A percentile compares a stretch with the other conserved stretches of the same genome.
Conservation (phyloP, 805 yeast species). For the Ogataea paraovalis region DNA sequence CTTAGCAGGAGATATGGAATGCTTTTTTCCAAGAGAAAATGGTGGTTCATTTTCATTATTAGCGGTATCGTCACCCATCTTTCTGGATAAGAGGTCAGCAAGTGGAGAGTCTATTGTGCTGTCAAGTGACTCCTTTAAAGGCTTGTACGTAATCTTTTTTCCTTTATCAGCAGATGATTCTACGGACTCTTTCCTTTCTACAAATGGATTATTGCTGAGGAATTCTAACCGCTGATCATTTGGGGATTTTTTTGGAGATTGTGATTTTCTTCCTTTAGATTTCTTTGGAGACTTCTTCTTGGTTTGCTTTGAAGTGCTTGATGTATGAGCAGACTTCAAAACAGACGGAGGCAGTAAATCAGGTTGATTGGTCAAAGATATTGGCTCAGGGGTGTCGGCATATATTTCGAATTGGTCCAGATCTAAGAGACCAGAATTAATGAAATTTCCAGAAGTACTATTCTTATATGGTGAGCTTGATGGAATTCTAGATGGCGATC, state of each 20-base stretch:
- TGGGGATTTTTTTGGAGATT: conserved; percentile 4
- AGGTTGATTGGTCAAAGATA: background rate
- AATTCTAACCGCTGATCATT: conserved; percentile 11
- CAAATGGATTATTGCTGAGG: conserved; percentile 9
- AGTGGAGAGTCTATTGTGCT: conserved; percentile 1
- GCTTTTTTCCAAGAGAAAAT: conserved; percentile 7
- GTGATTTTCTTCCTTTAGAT: conserved; percentile 9
- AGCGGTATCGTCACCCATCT: background rate
- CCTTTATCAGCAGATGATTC: background rate
- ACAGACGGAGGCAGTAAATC: background rate
- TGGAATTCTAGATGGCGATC: background rate
- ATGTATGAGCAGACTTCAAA: background rate
- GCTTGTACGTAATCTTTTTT: conserved; percentile 1
- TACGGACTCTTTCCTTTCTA: background rate
- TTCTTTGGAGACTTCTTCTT: conserved; percentile 10
- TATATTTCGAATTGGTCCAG: conserved; percentile 12
- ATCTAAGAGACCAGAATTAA: conserved; percentile 6
- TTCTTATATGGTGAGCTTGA: conserved; percentile 4
- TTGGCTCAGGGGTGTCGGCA: conserved; percentile 8
- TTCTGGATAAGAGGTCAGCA: background rate
- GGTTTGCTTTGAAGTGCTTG: conserved; percentile 2
- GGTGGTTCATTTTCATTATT: conserved; percentile 7
- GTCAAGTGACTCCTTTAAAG: background rate
- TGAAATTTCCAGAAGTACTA: conserved; percentile 3
- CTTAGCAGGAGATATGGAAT: conserved; percentile 15